phyloP scores from a whole-genome alignment of 2,329 filamentous ascomycete species.

The Capronia epimyces region DNA sequence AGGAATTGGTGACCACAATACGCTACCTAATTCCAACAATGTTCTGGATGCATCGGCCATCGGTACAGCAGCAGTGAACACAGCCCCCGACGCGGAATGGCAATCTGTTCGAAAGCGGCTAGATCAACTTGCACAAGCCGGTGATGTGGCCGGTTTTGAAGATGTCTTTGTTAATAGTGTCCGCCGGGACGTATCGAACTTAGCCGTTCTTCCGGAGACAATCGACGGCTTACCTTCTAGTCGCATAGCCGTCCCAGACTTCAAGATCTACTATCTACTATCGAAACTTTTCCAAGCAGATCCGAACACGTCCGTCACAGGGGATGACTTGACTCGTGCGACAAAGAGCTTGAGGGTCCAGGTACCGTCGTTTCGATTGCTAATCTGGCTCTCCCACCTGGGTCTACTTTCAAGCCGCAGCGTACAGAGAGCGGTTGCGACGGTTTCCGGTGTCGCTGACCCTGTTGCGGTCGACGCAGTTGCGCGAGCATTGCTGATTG shows the following conservation, averaged over 20 bases:
- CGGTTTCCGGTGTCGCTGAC: conserved; percentile 30
- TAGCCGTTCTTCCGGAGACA: background rate
- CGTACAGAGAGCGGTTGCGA: conserved; percentile 39
- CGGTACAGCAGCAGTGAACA: conserved; percentile 28
- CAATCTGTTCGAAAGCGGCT: conserved; percentile 32
- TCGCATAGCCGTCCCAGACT: conserved; percentile 9
- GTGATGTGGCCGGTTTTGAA: conserved; percentile 23
- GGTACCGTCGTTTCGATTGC: conserved; percentile 33
- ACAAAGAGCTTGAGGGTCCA: conserved; percentile 28
- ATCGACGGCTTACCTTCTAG: conserved; percentile 14
- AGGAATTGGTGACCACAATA: conserved; percentile 3
- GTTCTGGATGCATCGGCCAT: conserved; percentile 2
- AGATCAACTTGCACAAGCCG: conserved; percentile 17
- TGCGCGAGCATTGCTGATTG: conserved; percentile 37
- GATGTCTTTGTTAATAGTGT: conserved; percentile 15
- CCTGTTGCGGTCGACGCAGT: conserved; percentile 23
- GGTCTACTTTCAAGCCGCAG: conserved; percentile 38
- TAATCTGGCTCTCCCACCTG: conserved; percentile 39
- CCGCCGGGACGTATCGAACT: background rate
- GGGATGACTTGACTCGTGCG: conserved; percentile 25
- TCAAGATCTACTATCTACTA: conserved; percentile 22
- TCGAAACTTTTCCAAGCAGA: conserved; percentile 25
- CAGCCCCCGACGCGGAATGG: conserved; percentile 7
- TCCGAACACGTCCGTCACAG: conserved; percentile 15
- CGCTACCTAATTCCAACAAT: background rate